Base-by-base conservation (phyloP, 225 moss, liverwort and hornwort species). In the Physcomitrellopsis africana region DNA sequence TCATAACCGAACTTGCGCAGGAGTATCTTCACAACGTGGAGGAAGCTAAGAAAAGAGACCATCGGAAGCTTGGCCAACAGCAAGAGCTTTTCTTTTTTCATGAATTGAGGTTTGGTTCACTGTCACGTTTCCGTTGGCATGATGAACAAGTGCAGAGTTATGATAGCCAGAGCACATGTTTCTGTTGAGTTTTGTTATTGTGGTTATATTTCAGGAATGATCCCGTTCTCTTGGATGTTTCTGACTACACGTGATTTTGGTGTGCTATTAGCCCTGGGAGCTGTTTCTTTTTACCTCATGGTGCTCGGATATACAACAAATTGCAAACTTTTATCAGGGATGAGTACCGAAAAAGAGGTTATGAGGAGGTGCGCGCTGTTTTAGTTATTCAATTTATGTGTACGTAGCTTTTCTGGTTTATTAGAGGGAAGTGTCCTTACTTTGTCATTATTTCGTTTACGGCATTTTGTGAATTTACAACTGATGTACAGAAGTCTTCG, bases 21-120 rank as follows among this genome's bases (percentile, higher is more conserved):
- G 96, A 97, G 64, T 97, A 94, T 85, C 83, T 82, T 43, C 77
- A 81, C 27, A 88, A 84, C 51, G 82, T 94, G 62, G 96, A 93
- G 80, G 96, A 97, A 76, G 96, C 96, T 16, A 97, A 97, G 75
- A 97, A 97, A 69, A 84, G 96, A 69, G 96, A 97, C 65, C 96
- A 97, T 67, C 82, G 96, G 69, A 87, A 87, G 77, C 86, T 97
- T 63, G 96, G 96, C 54, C 86, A 83, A 82, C 82, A 87, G 32
- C 96, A 97, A 71, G 94, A 97, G 77, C 91, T 97, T n/a, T 97
- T 97, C 79, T 94, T 94, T 80, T 97, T 97, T 55, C 94, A 97
- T 73, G 94, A 89, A 26, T 76, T 97, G 51, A 92, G 93, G 93
- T 93, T 15, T n/a, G 11, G 59, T 53, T 67, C 45, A 19, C 49